phyloP scores from a whole-genome alignment of 352 stramenopile genomes.

The Peronospora farinosa region DNA sequence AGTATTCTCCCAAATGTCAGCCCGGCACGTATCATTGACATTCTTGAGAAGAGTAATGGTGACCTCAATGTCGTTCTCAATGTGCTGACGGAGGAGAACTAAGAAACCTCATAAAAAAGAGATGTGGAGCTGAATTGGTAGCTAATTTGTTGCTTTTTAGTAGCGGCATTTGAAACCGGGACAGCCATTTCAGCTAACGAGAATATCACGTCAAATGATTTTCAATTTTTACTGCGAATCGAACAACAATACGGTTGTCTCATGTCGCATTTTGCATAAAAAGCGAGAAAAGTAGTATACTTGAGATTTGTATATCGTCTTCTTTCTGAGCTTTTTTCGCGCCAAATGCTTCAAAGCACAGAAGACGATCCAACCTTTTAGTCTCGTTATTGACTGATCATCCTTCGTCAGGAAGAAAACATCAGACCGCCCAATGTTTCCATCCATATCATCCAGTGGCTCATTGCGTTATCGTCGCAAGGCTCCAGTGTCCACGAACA shows the following conservation, averaged over 20 bases:
- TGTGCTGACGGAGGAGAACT: slow-evolving; percentile 59
- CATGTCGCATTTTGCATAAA: slow-evolving; percentile 7
- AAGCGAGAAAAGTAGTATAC: background rate
- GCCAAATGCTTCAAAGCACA: slow-evolving; percentile 1
- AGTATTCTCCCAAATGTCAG: slow-evolving; percentile 60
- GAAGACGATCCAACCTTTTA: slow-evolving; percentile 19
- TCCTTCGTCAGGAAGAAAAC: slow-evolving; percentile 42
- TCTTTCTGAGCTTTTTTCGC: slow-evolving; percentile 12
- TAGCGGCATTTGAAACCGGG: too few relatives aligned
- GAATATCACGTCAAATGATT: too few relatives aligned
- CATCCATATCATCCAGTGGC: slow-evolving; percentile 1
- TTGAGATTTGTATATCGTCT: slow-evolving; percentile 12
- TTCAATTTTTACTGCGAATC: too few relatives aligned
- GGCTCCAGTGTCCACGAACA: slow-evolving; percentile 18
- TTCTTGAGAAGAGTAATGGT: slow-evolving; percentile 56
- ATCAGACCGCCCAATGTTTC: slow-evolving; percentile 33
- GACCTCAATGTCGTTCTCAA: slow-evolving; percentile 74
- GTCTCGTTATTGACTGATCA: background rate
- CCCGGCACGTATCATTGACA: slow-evolving; percentile 38
- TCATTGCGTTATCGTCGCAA: slow-evolving; percentile 55
- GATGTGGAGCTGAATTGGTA: background rate
- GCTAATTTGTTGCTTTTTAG: background rate
- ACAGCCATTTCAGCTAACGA: too few relatives aligned
- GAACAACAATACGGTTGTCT: background rate
- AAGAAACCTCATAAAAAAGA: background rate